phyloP scores from a whole-genome alignment of 75 land plant genomes.

The Cupressus sempervirens region DNA sequence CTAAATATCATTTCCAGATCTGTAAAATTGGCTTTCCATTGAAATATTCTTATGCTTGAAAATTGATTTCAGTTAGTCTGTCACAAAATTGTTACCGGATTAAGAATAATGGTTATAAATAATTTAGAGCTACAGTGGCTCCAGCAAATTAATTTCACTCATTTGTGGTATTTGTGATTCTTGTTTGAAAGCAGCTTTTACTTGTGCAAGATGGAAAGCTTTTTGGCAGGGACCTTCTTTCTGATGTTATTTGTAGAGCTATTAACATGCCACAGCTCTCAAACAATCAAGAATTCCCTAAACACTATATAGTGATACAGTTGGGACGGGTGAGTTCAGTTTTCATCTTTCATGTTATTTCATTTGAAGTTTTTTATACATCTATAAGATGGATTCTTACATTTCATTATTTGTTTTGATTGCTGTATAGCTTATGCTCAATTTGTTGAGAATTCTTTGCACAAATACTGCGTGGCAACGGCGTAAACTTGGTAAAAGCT shows the following conservation, averaged over 20 bases:
- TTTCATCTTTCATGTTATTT: neutral
- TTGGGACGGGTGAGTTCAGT: constrained; percentile 60
- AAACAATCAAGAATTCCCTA: constrained; percentile 43
- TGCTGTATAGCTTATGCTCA: constrained; percentile 53
- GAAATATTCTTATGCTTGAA: neutral
- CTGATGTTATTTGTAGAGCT: constrained; percentile 57
- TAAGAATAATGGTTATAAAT: neutral
- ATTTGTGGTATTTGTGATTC: neutral
- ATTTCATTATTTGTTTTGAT: neutral
- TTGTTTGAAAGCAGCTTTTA: constrained; percentile 46
- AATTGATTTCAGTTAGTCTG: neutral
- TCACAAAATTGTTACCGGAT: neutral
- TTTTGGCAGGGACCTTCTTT: constrained; percentile 64
- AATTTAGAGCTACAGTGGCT: neutral
- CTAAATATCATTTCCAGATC: neutral
- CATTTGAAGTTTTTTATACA: neutral
- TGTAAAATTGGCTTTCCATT: neutral
- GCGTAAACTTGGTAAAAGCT: constrained; percentile 86
- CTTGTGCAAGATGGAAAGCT: constrained; percentile 88
- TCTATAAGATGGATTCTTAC: neutral
- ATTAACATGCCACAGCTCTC: constrained; percentile 42
- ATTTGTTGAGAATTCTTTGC: constrained; percentile 77
- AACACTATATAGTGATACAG: constrained; percentile 60
- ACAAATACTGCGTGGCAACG: constrained; percentile 92
- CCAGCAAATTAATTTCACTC: neutral